phyloP scores from a whole-genome alignment of 1,139 yeast species.

The Diutina pseudorugosa region DNA sequence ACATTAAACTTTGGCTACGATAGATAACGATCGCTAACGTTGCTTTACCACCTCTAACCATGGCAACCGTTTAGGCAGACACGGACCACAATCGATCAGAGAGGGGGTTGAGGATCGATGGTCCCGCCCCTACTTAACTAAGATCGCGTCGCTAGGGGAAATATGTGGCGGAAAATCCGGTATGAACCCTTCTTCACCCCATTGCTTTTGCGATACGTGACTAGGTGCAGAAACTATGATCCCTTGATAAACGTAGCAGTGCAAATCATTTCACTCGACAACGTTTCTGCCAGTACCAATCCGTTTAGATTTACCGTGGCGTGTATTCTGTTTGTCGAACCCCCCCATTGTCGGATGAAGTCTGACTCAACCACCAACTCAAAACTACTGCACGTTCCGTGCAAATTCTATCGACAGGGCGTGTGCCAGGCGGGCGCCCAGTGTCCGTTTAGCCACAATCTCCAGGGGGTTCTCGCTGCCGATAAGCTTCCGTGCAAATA shows the following conservation, averaged over 20 bases:
- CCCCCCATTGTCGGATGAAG: not conserved
- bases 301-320: not conserved
- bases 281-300: not conserved
- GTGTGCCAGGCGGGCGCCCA: conserved; percentile 87
- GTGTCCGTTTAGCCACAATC: conserved; percentile 84
- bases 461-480: conserved; percentile 41
- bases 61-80: not conserved
- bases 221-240: conserved; percentile 2
- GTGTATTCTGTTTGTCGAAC: not conserved
- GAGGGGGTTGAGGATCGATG: no score
- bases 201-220: conserved; percentile 1
- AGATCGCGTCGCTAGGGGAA: not conserved
- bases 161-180: conserved; percentile 1
- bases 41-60: no score
- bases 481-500: conserved; percentile 82
- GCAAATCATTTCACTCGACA: not conserved
- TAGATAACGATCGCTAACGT: no score
- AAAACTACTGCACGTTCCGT: conserved; percentile 82
- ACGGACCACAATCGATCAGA: not conserved
- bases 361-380: not conserved
- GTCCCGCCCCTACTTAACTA: not conserved
- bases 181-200: not conserved
- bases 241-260: not conserved
- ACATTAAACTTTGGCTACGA: no score
- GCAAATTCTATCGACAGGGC: conserved; percentile 85